phyloP scores from a whole-genome alignment of 2,329 filamentous ascomycete species.

The Neonectria punicea region DNA sequence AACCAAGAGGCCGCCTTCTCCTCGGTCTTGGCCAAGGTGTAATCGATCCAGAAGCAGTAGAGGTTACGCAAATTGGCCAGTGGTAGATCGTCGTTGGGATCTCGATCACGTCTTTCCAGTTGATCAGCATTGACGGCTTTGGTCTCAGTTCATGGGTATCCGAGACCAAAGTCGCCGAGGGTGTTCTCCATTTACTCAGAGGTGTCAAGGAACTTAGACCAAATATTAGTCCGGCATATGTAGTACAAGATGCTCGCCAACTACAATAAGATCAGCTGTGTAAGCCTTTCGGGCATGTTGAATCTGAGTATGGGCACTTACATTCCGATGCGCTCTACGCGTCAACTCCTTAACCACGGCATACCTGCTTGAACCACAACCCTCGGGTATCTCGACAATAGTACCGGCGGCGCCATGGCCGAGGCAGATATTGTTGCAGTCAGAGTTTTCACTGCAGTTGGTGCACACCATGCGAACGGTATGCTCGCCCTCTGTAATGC shows the following conservation, averaged over 20 bases:
- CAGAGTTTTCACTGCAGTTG: too few species aligned
- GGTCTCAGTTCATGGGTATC: not conserved
- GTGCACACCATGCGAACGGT: too few species aligned
- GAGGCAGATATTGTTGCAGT: too few species aligned
- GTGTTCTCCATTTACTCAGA: not conserved
- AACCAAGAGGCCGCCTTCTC: not conserved
- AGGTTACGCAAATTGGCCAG: not conserved
- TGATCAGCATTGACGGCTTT: not conserved
- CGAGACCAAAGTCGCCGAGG: not conserved
- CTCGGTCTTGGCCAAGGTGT: not conserved
- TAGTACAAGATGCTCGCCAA: not conserved
- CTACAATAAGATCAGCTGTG: not conserved
- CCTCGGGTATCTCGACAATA: too few species aligned
- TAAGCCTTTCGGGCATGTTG: not conserved
- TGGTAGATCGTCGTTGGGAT: not conserved
- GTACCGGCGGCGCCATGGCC: too few species aligned
- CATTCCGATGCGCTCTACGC: not conserved
- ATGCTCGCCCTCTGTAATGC: too few species aligned
- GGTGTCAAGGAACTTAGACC: conserved; percentile 1
- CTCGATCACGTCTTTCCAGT: not conserved
- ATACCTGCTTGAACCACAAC: too few species aligned
- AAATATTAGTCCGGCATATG: not conserved
- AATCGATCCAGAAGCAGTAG: conserved; percentile 7
- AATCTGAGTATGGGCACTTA: not conserved
- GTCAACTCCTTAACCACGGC: too few species aligned